A percentile compares a stretch with the other conserved stretches of the same genome.
Evolutionary conservation across 2,329 filamentous ascomycete genomes (phyloP).

Genomic region (Xylariales sp.): DNA sequence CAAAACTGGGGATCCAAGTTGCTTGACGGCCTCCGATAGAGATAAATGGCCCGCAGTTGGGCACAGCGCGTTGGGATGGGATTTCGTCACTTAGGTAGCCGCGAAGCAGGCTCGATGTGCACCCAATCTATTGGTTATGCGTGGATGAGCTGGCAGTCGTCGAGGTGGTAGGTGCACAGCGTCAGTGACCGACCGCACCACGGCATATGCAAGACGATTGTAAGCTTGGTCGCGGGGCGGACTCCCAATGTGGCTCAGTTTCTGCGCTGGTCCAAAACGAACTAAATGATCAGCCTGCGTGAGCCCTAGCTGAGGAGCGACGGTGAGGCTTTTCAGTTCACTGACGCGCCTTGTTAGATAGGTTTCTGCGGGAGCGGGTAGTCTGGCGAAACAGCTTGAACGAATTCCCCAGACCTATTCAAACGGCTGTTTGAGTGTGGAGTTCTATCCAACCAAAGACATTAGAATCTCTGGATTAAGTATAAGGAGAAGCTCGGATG

Average conservation of each 20-base stretch:
- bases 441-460: slow-evolving; percentile 38
- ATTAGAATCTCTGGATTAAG: slow-evolving; percentile 35
- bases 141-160: slow-evolving; percentile 58
- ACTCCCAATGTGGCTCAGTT: slow-evolving; percentile 27
- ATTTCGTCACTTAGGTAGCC: slow-evolving; percentile 40
- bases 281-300: slow-evolving; percentile 27
- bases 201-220: slow-evolving; percentile 56
- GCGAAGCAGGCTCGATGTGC: slow-evolving; percentile 40
- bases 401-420: slow-evolving; percentile 26
- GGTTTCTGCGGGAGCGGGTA: slow-evolving; percentile 24
- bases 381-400: slow-evolving; percentile 29
- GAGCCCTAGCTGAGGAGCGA: slow-evolving; percentile 14
- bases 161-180: slow-evolving; percentile 47
- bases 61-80: slow-evolving; percentile 35
- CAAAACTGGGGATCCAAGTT: slow-evolving; percentile 3
- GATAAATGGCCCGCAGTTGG: slow-evolving; percentile 37
- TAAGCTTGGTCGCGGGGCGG: slow-evolving; percentile 38
- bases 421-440: slow-evolving; percentile 27
- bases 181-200: slow-evolving; percentile 48
- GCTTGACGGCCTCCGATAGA: slow-evolving; percentile 18
- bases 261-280: slow-evolving; percentile 11
- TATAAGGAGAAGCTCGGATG: slow-evolving; percentile 34
- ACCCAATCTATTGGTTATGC: slow-evolving; percentile 55
- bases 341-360: slow-evolving; percentile 21
- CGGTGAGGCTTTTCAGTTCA: slow-evolving; percentile 22